Evolutionary conservation across 2,329 filamentous ascomycete genomes (phyloP).

Genomic region (Botrytis fabae): DNA sequence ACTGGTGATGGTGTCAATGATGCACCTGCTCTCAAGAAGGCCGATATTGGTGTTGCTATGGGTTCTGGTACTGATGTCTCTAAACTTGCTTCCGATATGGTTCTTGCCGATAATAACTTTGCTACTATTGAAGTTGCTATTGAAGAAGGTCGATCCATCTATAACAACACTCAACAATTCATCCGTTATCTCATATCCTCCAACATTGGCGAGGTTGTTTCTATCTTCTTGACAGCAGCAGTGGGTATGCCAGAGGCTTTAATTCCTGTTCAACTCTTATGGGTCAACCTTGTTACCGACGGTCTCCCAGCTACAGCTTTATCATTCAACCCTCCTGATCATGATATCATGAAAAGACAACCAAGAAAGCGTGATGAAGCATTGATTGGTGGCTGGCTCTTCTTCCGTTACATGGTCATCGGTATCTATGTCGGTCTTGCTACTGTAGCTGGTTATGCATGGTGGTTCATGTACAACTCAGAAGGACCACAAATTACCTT

Average conservation of each 20-base stretch:
- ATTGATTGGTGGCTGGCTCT: slow-evolving; percentile 92
- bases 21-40: slow-evolving; percentile 95
- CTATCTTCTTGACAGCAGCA: slow-evolving; percentile 95
- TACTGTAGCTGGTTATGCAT: slow-evolving; percentile 96
- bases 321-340: slow-evolving; percentile 97
- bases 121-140: slow-evolving; percentile 95
- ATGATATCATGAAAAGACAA: slow-evolving; percentile 93
- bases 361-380: slow-evolving; percentile 91
- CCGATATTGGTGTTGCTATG: slow-evolving; percentile 99
- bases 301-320: slow-evolving; percentile 94
- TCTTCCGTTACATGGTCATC: slow-evolving; percentile 96
- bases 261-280: slow-evolving; percentile 94
- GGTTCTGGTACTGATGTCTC: slow-evolving; percentile 96
- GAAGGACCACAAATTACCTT: slow-evolving; percentile 90
- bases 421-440: slow-evolving; percentile 92
- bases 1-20: slow-evolving; percentile 99
- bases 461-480: slow-evolving; percentile 98
- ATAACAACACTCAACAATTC: slow-evolving; percentile 99
- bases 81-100: slow-evolving; percentile 97
- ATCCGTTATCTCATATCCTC: slow-evolving; percentile 99
- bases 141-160: slow-evolving; percentile 96
- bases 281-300: slow-evolving; percentile 98
- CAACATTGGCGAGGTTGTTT: slow-evolving; percentile 98
- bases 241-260: slow-evolving; percentile 96
- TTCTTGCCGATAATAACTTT: slow-evolving; percentile 97